These are phyloP conservation scores for Trifolium fragiferum DNA, from an alignment of 306 rosid species.

Conservation along the genomic window DNA sequence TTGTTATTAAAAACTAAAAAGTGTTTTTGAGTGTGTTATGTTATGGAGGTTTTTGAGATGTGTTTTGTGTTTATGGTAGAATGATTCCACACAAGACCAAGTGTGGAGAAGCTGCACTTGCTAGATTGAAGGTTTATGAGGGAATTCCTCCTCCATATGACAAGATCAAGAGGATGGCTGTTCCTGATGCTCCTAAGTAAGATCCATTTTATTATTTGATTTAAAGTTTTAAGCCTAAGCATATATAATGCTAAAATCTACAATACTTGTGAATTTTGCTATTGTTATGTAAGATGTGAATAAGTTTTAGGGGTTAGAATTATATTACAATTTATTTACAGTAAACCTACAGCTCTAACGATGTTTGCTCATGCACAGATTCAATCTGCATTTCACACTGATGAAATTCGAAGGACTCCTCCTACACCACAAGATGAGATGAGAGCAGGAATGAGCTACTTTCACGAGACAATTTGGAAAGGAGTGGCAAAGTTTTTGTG, in stretches of 20 bases:
- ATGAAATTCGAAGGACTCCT: slow-evolving; percentile 92
- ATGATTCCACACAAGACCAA: slow-evolving; percentile 4
- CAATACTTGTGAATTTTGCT: too few relatives aligned
- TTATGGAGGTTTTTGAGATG: background rate
- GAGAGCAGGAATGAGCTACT: slow-evolving; percentile 99
- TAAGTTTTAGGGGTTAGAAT: too few relatives aligned
- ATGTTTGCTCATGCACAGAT: slow-evolving; percentile 52
- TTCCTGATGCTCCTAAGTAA: slow-evolving; percentile 13
- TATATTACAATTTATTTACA: too few relatives aligned
- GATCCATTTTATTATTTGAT: background rate
- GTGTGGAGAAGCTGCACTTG: slow-evolving; percentile 14
- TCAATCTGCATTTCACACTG: slow-evolving; percentile 99
- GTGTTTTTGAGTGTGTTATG: background rate
- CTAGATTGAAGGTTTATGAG: background rate
- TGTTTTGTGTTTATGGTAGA: background rate
- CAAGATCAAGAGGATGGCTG: slow-evolving; percentile 11
- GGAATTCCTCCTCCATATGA: slow-evolving; percentile 17
- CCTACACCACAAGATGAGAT: slow-evolving; percentile 99
- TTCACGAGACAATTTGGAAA: slow-evolving; percentile 98
- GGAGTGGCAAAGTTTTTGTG: slow-evolving; percentile 96
- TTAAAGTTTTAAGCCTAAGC: background rate
- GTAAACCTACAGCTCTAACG: background rate
- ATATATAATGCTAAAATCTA: too few relatives aligned
- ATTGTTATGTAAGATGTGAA: too few relatives aligned
- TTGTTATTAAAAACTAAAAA: too few relatives aligned